Base-by-base conservation (phyloP, 371 early-diverging fungal genomes). In the Lichtheimia hyalospora region DNA sequence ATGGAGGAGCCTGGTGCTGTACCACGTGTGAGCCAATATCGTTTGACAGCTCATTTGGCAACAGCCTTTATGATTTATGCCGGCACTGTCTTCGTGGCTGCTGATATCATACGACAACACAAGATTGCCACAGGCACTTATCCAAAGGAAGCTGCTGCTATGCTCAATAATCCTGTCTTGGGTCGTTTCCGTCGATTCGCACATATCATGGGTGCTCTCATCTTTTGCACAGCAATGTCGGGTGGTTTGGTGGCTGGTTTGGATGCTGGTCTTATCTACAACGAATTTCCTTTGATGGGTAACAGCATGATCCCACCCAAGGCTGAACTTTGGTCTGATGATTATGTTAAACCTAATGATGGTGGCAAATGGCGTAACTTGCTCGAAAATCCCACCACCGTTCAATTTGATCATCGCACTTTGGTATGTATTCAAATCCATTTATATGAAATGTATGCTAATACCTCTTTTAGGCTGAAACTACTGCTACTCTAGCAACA, bases 161-260 rank as follows among this genome's bases (percentile, higher is more conserved):
- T 82, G 62, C 63, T 85, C 43, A 84, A 79, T 58, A 84, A 83
- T 53, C 89, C 90, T 25, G 58, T 66, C 13, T 56, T 90, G 21
- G 75, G 74, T 40, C 77, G 82, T 4, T 87, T 88, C 75, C 84
- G 87, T 51, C 81, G 81, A 34, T 73, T 69, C 16, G 79, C 89
- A 3, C 80, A 86, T 49, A 83, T 81, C 34, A 66, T 88, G 24
- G 84, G 89, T 4, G 79, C 73, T 21, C 79, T 96, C 18, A 84
- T 93, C 52, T 88, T 95, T 60, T 49, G 91, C n/a, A 97, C 97
- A 4, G 93, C 92, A 27, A 73, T 97, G 63, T 89, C 95, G 1
- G 95, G 93, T 52, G 98, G 94, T 23, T 88, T 97, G n/a, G 98
- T 98, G 5, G 98, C 98, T 39, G 98, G 98, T 41, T 73, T 97